Conservation (phyloP, 2,329 filamentous ascomycete genomes). For the Dactylellina haptotyla region DNA sequence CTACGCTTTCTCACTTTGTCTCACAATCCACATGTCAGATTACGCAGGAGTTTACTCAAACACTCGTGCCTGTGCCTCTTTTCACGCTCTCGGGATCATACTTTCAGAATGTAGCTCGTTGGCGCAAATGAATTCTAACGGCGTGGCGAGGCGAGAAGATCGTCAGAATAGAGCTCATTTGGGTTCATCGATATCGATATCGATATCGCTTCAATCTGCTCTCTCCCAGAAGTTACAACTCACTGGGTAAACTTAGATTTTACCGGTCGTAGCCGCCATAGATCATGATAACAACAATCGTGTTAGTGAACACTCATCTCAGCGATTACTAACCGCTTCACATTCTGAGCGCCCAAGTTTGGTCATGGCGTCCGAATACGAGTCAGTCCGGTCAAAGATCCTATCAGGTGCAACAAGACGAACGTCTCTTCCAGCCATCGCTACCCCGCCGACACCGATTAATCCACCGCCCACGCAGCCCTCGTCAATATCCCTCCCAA, state of each 20-base stretch:
- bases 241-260: too few relatives aligned
- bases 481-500: background rate
- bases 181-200: conserved; percentile 16
- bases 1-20: too few relatives aligned
- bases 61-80: too few relatives aligned
- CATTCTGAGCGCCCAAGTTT: background rate
- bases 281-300: too few relatives aligned
- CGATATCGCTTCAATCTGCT: conserved; percentile 1
- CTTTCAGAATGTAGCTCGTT: too few relatives aligned
- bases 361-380: conserved; percentile 39
- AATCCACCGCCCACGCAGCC: conserved; percentile 13
- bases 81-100: too few relatives aligned
- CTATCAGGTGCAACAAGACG: conserved; percentile 12
- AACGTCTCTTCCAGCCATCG: background rate
- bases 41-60: too few relatives aligned
- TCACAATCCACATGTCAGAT: too few relatives aligned
- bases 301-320: background rate
- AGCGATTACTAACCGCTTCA: background rate
- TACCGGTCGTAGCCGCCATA: background rate
- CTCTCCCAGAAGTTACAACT: too few relatives aligned
- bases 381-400: conserved; percentile 39
- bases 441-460: conserved; percentile 8
- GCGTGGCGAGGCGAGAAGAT: background rate
- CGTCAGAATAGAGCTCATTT: conserved; percentile 11
- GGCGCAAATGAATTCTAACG: too few relatives aligned